Conservation (phyloP, 106 monocot species). For the Platanthera zijinensis region DNA sequence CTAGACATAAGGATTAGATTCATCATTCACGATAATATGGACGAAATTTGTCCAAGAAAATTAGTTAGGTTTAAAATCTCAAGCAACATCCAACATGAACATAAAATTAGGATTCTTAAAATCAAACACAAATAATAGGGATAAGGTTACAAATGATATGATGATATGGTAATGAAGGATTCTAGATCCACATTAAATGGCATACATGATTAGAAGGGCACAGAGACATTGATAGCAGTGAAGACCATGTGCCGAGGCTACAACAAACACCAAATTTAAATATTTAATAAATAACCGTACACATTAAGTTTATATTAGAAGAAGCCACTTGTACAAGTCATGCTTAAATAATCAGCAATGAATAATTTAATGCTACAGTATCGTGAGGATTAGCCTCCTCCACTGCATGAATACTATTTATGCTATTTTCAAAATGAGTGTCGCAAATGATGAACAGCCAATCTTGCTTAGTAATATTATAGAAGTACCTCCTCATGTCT, state of each 20-base stretch:
- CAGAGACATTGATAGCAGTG: not conserved
- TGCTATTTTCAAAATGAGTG: no score
- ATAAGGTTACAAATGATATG: no score
- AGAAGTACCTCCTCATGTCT: no score
- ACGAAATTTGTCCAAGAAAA: no score
- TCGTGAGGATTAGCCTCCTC: not conserved
- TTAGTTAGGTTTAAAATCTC: no score
- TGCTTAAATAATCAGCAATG: not conserved
- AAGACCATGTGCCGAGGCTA: not conserved
- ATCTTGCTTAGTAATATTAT: no score
- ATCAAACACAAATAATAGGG: no score
- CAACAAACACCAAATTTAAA: not conserved
- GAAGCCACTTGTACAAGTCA: not conserved
- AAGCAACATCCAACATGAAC: no score
- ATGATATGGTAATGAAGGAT: not conserved
- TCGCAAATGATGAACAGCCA: no score
- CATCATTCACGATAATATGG: no score
- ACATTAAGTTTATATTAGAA: not conserved
- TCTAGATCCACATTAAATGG: not conserved
- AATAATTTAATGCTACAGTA: not conserved
- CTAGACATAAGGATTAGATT: no score
- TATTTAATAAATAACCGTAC: not conserved
- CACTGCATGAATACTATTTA: not conserved
- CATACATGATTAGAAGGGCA: not conserved
- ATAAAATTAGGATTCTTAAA: no score